Evolutionary conservation across 108 stramenopile species (phyloP), one percentile per base, ranked within the genome.

Genomic region (Aurantiochytrium sp.): DNA sequence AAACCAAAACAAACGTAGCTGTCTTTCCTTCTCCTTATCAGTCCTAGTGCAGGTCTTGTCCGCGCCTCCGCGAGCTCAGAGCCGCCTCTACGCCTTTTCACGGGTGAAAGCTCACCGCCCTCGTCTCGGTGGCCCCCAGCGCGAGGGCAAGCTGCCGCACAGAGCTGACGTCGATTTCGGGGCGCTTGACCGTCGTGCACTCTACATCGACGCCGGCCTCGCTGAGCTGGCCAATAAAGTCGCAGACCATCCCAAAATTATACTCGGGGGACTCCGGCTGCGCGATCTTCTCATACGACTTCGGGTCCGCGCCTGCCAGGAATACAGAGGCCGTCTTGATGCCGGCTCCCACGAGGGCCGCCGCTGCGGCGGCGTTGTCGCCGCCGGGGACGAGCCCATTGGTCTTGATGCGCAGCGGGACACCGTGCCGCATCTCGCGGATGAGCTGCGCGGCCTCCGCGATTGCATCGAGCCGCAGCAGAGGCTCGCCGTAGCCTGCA

Each of bases 401-500:
- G 68, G 87, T 87, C 55, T 68, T 87, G 68, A 87, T 30, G 45
- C 87, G 87, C 34, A 87, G 27, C 4, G 87, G 87, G 0, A 87
- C 34, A 17, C 87, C 87, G 50, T 87, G 87, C 24, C 87, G 21
- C 22, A 8, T 65, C 24, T 87, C 87, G 31, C 32, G 55, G 30
- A 87, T 87, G 15, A 87, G 10, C 27, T 50, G 17, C 42, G 87
- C 87, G 42, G 68, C 68, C 22, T 87, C 87, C 12, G 17, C 10
- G 45, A 87, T 69, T 22, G 69, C 42, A 17, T 87, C 55, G 42
- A 81, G 69, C 34, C 87, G 39, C 45, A 87, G 19, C 10, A 87
- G 87, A 4, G 87, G 87, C 55, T 87, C 87, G 17, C 87, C 87
- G 24, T 69, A 32, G 8, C 87, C 87, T 8, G 87, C 87, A 68